Base-by-base conservation (phyloP, 2,329 filamentous ascomycete genomes). In the Corniculantispora saksenae region DNA sequence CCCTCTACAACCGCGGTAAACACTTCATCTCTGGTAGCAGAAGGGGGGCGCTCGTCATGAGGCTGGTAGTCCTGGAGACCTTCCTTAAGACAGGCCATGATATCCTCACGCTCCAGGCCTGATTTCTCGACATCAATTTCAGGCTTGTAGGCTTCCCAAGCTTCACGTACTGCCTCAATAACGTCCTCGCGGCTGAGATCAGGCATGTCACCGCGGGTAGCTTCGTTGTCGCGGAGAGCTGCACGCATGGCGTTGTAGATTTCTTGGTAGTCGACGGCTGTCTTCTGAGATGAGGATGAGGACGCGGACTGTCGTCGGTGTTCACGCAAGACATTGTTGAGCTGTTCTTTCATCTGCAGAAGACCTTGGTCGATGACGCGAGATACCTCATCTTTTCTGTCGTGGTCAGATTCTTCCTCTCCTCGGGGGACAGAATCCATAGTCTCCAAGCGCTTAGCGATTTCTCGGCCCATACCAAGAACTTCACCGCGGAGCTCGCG, bases 121-220 rank as follows among this genome's bases (percentile, higher is more conserved):
- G 96, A 91, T 71, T 97, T 93, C 71, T 97, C 91, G 5, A 97
- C 84, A 70, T 97, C 90, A 59, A 97, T 93, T 71, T 97, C 93
- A 1, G 94, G 94, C 78, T 97, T 97, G 79, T 97, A 97, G 62
- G 89, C 92, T 74, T 97, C 94, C 88, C 93, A 97, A 1, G 94
- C 94, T 70, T 97, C 93, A 70, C 89, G 89, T 17, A 98, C 91
- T 3, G 94, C 93, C 32, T 91, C 86, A 2, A 98, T 85, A 43
- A 98, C 92, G 66, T 96, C 92, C 57, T 97, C 92, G 69, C 91
- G 87, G 70, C 88, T 89, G 55, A 92, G 78, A 60, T 79, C 77
- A 2, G 74, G 78, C 60, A 82, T 70, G 4, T 76, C 68, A n/a
- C 67, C 71, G 1, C 71, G 72, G 8, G 76, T 78, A 3, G 81